Base-by-base conservation (phyloP, 1,284 basidiomycete genomes). In the Pyrrhoderma noxium region DNA sequence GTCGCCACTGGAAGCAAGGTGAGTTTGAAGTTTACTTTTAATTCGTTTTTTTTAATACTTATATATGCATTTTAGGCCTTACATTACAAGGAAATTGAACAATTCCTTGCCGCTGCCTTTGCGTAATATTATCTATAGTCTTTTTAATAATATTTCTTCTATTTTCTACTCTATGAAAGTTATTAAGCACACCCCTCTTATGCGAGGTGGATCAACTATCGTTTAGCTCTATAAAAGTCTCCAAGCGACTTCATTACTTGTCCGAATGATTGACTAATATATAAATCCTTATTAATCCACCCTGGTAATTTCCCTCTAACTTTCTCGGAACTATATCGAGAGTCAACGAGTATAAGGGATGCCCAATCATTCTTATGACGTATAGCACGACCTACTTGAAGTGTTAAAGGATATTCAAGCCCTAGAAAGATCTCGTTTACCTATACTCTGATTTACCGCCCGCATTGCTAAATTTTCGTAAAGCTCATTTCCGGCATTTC, bases 391-490 rank as follows among this genome's bases (percentile, higher is more conserved):
- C 92, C 91, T 93, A 59, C 14, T 23, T 38, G 11, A 31, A 11
- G 11, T 31, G 5, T 31, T 31, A 38, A 23, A 47, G 49, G 23
- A 18, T 39, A 56, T 35, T 14, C 42, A 16, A 41, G 41, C 27
- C 42, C 36, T 45, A 41, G 36, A 47, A 16, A 52, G 14, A 13
- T 21, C 22, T n/a, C n/a, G n/a, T 80, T 51, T 56, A 85, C 93
- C 94, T 56, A 99, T 97, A 51, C 89, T 93, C 65, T 99, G 95
- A 68, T 99, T 99, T 39, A 98, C 93, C 0, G 93, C 80, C 58
- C 91, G 90, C 91, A 97, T 96, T 62, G 93, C 96, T 73, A 93
- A 79, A 64, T 94, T 94, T 69, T 89, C 85, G 66, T 95, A 95
- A 43, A 95, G 69, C 65, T 93, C 88, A 22, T 79, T 78, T 2